phyloP scores from a whole-genome alignment of 2,329 filamentous ascomycete genomes.

The Capronia americana region DNA sequence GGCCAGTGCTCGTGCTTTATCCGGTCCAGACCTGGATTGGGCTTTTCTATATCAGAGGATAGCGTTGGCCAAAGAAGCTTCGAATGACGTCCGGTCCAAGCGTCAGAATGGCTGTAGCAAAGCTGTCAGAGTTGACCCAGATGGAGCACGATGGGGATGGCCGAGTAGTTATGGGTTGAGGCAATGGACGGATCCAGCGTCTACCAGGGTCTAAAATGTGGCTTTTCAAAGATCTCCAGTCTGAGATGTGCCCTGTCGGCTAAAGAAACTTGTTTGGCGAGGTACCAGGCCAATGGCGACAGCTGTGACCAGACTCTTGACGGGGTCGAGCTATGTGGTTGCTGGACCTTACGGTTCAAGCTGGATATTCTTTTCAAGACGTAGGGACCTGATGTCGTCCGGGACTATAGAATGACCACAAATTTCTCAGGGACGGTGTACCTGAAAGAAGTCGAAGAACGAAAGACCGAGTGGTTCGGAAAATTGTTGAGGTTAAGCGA shows the following conservation, averaged over 20 bases:
- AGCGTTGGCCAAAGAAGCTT: constrained; percentile 23
- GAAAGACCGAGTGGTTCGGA: constrained; percentile 23
- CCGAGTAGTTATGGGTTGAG: constrained; percentile 32
- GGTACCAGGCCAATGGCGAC: constrained; percentile 12
- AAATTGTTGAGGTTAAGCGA: constrained; percentile 24
- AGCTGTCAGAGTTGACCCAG: constrained; percentile 21
- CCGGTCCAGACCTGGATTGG: constrained; percentile 13
- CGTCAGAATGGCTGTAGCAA: constrained; percentile 19
- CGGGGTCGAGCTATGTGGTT: constrained; percentile 16
- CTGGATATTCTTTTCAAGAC: constrained; percentile 13
- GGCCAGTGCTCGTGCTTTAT: constrained; percentile 26
- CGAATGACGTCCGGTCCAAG: constrained; percentile 31
- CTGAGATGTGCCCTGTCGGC: constrained; percentile 23
- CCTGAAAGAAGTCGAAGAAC: constrained; percentile 15
- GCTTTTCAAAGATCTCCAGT: constrained; percentile 32
- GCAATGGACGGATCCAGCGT: constrained; percentile 27
- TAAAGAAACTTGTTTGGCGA: constrained; percentile 20
- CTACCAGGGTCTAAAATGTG: constrained; percentile 32
- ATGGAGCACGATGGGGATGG: constrained; percentile 25
- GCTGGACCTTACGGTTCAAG: constrained; percentile 19
- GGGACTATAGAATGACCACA: constrained; percentile 4
- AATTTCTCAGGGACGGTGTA: constrained; percentile 11
- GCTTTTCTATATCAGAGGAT: constrained; percentile 22
- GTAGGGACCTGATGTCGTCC: constrained; percentile 14
- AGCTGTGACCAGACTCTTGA: constrained; percentile 21